Evolutionary conservation across 345 rosid genomes (phyloP).

Genomic region (Salix purpurea): DNA sequence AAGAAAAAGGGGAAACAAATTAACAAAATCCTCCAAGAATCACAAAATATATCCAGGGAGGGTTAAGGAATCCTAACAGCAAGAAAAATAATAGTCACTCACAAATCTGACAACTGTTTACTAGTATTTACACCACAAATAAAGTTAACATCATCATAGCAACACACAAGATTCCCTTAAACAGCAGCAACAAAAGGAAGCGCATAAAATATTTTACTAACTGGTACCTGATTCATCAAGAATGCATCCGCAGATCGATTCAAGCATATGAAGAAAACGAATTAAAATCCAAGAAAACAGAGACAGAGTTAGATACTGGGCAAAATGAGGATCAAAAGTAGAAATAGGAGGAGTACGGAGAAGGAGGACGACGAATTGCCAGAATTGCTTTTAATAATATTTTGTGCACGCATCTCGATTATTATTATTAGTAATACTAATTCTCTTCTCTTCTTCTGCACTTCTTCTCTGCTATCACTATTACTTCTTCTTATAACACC

Average conservation of each 20-base stretch:
- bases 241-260: slow-evolving; percentile 33
- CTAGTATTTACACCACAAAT: slow-evolving; percentile 38
- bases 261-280: slow-evolving; percentile 20
- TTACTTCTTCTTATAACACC: not conserved
- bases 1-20: slow-evolving; percentile 13
- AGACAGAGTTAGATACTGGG: slow-evolving; percentile 37
- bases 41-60: slow-evolving; percentile 40
- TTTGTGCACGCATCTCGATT: slow-evolving; percentile 56
- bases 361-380: slow-evolving; percentile 5
- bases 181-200: not conserved
- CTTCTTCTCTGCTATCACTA: slow-evolving; percentile 5
- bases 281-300: not conserved
- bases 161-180: not conserved
- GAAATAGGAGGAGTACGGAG: slow-evolving; percentile 58
- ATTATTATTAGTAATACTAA: not conserved
- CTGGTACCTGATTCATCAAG: slow-evolving; percentile 42
- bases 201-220: not conserved
- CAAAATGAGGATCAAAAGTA: slow-evolving; percentile 67
- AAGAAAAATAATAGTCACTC: not conserved
- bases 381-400: not conserved
- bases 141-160: slow-evolving; percentile 6
- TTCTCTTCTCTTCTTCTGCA: slow-evolving; percentile 10
- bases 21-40: slow-evolving; percentile 36
- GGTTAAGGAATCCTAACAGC: slow-evolving; percentile 14
- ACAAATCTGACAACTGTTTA: slow-evolving; percentile 9